phyloP scores from a whole-genome alignment of 495 filamentous ascomycete species.

The Neurospora sp. region DNA sequence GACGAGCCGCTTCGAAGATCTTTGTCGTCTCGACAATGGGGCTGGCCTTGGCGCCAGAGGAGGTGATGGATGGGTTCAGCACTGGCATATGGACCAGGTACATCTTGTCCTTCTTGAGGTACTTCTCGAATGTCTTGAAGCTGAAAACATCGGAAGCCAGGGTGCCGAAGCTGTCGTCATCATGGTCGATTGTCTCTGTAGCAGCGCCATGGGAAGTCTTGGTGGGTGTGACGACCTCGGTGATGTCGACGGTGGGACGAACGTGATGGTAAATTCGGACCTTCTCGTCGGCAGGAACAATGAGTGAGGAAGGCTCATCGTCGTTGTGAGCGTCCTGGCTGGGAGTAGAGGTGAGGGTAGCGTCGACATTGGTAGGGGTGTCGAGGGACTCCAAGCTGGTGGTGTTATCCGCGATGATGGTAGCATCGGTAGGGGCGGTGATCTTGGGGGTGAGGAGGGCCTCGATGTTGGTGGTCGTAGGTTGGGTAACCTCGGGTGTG shows the following conservation, averaged over 20 bases:
- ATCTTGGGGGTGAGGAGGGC: too few species aligned
- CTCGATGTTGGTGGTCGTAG: too few species aligned
- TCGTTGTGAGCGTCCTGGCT: too few species aligned
- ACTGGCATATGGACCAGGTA: background rate
- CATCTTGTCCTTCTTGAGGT: background rate
- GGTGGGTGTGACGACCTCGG: too few species aligned
- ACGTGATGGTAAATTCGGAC: background rate
- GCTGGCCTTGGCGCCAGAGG: background rate
- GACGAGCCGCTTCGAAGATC: background rate
- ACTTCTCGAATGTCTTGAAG: accelerated
- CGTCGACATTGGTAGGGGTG: too few species aligned
- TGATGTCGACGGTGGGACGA: background rate
- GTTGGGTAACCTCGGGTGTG: too few species aligned
- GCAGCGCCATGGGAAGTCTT: too few species aligned
- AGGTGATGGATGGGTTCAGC: background rate
- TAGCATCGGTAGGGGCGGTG: too few species aligned
- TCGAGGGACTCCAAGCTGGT: too few species aligned
- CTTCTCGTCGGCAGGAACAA: background rate
- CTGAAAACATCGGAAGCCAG: background rate
- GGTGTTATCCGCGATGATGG: too few species aligned
- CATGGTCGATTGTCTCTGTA: accelerated
- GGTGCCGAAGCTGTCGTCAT: background rate
- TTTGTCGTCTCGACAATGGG: accelerated
- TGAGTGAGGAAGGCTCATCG: background rate
- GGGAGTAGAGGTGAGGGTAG: too few species aligned